Conservation (phyloP, 352 stramenopile species). For the Phytophthora chlamydospora region DNA sequence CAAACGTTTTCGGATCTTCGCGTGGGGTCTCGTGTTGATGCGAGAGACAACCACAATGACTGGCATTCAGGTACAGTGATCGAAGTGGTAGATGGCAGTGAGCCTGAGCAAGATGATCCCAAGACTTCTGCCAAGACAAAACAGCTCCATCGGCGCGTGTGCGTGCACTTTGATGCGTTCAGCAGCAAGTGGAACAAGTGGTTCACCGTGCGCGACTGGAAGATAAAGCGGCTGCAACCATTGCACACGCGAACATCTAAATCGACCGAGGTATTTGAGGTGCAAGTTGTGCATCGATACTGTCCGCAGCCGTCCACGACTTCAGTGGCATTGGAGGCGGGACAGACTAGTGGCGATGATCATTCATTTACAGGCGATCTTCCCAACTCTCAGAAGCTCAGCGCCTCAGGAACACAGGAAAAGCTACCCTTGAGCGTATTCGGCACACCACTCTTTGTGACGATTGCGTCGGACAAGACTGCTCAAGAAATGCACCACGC, state of each 20-base stretch:
- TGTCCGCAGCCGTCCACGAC: constrained; percentile 7
- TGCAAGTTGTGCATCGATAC: constrained; percentile 76
- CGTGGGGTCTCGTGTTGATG: constrained; percentile 67
- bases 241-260: constrained; percentile 48
- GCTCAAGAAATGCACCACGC: constrained; percentile 68
- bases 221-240: constrained; percentile 51
- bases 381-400: constrained; percentile 25
- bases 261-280: constrained; percentile 72
- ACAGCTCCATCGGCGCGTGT: constrained; percentile 33
- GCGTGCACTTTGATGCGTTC: constrained; percentile 77
- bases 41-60: constrained; percentile 54
- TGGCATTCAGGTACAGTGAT: constrained; percentile 71
- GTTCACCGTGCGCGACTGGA: constrained; percentile 67
- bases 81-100: constrained; percentile 31
- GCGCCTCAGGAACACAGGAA: constrained; percentile 11
- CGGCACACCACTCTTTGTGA: constrained; percentile 76
- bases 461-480: constrained; percentile 69
- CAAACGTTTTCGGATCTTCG: constrained; percentile 53
- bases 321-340: constrained; percentile 5
- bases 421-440: constrained; percentile 53
- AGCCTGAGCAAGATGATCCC: constrained; percentile 7
- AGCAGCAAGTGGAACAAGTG: constrained; percentile 79
- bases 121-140: constrained; percentile 8
- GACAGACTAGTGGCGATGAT: constrained; percentile 27
- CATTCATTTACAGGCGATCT: constrained; percentile 21